These are phyloP conservation scores for Cladosporium sp. DNA, from an alignment of 2,329 filamentous ascomycete genomes.

Conservation along the genomic window DNA sequence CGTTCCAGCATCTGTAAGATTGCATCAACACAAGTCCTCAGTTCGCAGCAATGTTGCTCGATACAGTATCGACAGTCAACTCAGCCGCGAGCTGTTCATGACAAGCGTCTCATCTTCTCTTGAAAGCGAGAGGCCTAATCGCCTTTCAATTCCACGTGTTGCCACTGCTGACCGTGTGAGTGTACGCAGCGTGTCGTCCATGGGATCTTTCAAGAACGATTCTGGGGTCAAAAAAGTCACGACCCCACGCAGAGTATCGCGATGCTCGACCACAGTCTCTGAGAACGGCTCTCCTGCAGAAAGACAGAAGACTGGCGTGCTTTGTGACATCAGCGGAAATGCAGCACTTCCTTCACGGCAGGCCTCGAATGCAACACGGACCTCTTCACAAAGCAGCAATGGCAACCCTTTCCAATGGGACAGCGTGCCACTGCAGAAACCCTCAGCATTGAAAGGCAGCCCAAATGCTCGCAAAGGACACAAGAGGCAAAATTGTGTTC, in stretches of 20 bases:
- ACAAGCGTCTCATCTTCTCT: slow-evolving; percentile 23
- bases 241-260: slow-evolving; percentile 31
- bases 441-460: slow-evolving; percentile 43
- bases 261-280: slow-evolving; percentile 31
- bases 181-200: slow-evolving; percentile 33
- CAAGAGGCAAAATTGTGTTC: slow-evolving; percentile 42
- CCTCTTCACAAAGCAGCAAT: slow-evolving; percentile 40
- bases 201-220: slow-evolving; percentile 20
- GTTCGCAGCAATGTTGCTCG: slow-evolving; percentile 26
- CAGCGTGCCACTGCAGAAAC: slow-evolving; percentile 33
- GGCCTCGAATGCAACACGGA: slow-evolving; percentile 36
- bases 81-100: slow-evolving; percentile 20
- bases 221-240: slow-evolving; percentile 28
- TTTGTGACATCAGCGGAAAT: slow-evolving; percentile 32
- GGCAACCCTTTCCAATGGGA: slow-evolving; percentile 47
- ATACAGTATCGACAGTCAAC: slow-evolving; percentile 22
- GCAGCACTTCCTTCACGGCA: slow-evolving; percentile 33
- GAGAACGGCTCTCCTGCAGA: slow-evolving; percentile 39
- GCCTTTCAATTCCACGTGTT: slow-evolving; percentile 29
- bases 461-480: slow-evolving; percentile 43
- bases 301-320: slow-evolving; percentile 25
- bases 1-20: slow-evolving; percentile 20
- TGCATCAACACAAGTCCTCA: slow-evolving; percentile 23
- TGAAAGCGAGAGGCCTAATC: slow-evolving; percentile 21
- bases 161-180: slow-evolving; percentile 34